These are phyloP conservation scores for Posidonia australis DNA, from an alignment of 106 monocot species.

Conservation along the genomic window DNA sequence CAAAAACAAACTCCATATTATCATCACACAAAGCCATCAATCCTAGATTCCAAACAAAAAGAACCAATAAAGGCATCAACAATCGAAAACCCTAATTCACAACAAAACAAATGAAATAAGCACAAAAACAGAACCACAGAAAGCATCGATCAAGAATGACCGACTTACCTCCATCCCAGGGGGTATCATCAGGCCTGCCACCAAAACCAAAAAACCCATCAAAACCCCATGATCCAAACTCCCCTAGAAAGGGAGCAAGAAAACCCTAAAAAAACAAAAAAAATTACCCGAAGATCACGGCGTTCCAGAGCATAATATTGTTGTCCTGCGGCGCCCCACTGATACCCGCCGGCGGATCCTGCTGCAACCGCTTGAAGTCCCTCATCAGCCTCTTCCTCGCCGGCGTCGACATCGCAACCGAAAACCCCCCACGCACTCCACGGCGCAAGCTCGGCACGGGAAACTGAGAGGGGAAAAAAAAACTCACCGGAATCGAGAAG, in stretches of 20 bases:
- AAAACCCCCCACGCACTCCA: not conserved
- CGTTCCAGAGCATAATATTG: slow-evolving; percentile 84
- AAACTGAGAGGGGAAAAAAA: not conserved
- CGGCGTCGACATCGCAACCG: slow-evolving; percentile 52
- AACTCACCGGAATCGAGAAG: too few relatives aligned
- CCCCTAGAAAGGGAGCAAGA: not conserved
- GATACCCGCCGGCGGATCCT: slow-evolving; percentile 74
- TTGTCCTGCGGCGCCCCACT: slow-evolving; percentile 74
- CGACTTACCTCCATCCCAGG: slow-evolving; percentile 34
- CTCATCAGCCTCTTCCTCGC: slow-evolving; percentile 74
- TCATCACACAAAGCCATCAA: not conserved
- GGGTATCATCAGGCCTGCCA: slow-evolving; percentile 12
- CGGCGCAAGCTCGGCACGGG: not conserved
- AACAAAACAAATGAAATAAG: not conserved
- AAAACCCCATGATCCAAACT: not conserved
- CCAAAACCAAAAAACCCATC: slow-evolving; percentile 1
- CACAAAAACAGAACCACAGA: not conserved
- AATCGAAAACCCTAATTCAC: not conserved
- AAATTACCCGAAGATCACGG: slow-evolving; percentile 65
- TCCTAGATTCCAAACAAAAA: not conserved
- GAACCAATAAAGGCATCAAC: not conserved
- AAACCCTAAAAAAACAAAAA: not conserved
- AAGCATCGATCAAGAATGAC: not conserved
- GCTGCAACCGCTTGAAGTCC: slow-evolving; percentile 72
- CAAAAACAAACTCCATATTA: not conserved